phyloP scores from a whole-genome alignment of 2,329 filamentous ascomycete genomes.

The Sarocladium kiliense region DNA sequence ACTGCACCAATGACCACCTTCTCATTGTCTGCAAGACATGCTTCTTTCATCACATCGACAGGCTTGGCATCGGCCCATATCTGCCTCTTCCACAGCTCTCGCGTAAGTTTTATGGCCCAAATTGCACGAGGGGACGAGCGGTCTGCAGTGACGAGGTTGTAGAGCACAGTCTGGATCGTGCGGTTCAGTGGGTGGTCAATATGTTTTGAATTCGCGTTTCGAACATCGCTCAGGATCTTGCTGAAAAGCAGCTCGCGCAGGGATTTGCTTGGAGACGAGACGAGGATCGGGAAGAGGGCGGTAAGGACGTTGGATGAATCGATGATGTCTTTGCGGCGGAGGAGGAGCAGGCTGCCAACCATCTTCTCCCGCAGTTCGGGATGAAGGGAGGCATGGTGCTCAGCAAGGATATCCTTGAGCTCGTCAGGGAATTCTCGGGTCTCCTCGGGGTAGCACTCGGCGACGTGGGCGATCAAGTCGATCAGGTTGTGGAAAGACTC shows the following conservation, averaged over 20 bases:
- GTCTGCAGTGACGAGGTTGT: constrained; percentile 85
- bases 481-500: constrained; percentile 86
- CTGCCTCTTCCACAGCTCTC: constrained; percentile 94
- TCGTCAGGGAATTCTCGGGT: constrained; percentile 74
- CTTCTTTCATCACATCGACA: constrained; percentile 98
- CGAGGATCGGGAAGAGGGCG: constrained; percentile 88
- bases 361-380: constrained; percentile 89
- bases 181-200: constrained; percentile 92
- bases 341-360: constrained; percentile 79
- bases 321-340: constrained; percentile 88
- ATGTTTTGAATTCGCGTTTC: constrained; percentile 78
- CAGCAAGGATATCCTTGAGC: constrained; percentile 71
- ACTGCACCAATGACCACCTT: constrained; percentile 87
- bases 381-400: constrained; percentile 79
- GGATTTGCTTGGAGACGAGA: constrained; percentile 87
- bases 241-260: constrained; percentile 76
- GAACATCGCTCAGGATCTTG: constrained; percentile 88
- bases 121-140: constrained; percentile 78
- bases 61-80: constrained; percentile 93
- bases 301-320: constrained; percentile 80
- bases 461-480: constrained; percentile 88
- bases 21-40: constrained; percentile 80
- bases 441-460: constrained; percentile 84
- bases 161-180: constrained; percentile 87
- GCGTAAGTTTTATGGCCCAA: constrained; percentile 93